Conservation (phyloP, 129 eudicot species). For the Deinandra increscens region DNA sequence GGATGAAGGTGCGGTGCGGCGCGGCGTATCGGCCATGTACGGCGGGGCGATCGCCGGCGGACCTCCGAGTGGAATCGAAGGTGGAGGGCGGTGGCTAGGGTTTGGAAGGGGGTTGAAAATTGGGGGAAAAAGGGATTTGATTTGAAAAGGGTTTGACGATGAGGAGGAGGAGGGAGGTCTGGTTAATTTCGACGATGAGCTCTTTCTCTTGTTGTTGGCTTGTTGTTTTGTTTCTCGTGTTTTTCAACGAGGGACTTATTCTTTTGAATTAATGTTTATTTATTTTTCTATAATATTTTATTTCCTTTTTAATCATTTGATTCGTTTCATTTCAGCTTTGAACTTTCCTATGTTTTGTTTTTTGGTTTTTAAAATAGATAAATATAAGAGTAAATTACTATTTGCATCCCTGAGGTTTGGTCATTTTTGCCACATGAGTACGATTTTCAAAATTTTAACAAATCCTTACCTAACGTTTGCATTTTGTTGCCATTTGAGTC, state of each 20-base stretch:
- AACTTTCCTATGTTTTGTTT: not conserved
- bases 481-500: too few species aligned
- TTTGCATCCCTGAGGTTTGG: too few species aligned
- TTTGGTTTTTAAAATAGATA: not conserved
- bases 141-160: conserved; percentile 19
- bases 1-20: conserved; percentile 25
- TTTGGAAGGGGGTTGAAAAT: conserved; percentile 28
- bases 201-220: conserved; percentile 6
- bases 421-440: too few species aligned
- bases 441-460: too few species aligned
- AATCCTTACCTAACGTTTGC: too few species aligned
- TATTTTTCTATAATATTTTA: not conserved
- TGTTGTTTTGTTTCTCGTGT: conserved; percentile 30
- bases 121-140: too few species aligned
- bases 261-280: not conserved
- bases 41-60: conserved; percentile 28
- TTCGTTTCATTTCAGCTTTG: not conserved
- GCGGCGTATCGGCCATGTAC: conserved; percentile 41
- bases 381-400: too few species aligned
- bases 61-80: conserved; percentile 13
- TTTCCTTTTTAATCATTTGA: not conserved
- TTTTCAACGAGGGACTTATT: conserved; percentile 37
- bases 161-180: conserved; percentile 12
- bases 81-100: conserved; percentile 38
- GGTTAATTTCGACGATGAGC: conserved; percentile 32